Evolutionary conservation across 345 rosid genomes (phyloP), one percentile per base, ranked within the genome.

Genomic region (Triadica sebifera): DNA sequence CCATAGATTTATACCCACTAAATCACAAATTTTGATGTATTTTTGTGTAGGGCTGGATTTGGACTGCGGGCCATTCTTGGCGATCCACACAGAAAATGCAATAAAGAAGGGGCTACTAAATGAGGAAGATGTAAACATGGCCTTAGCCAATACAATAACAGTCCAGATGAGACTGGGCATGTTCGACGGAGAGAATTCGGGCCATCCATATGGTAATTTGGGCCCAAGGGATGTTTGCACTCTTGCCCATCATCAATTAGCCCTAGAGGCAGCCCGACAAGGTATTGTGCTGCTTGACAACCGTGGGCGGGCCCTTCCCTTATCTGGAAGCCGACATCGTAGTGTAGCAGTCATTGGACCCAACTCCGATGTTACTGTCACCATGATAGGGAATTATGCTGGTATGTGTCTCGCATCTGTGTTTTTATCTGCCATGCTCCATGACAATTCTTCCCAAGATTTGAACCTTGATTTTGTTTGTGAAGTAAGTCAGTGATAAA

Each of bases 311-410:
- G 68, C 96, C 16, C 78, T 95, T 67, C 97, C 97, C 0, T 83
- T 95, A n/a, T 89, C 97, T 8, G 74, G 81, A 0, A 51, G 67
- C 5, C 89, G 79, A 15, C 88, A 91, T 58, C 92, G 74, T 0
- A 84, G 85, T 2, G 79, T 95, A 6, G 97, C 98, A 3, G 99
- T 91, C 66, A 87, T 95, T 12, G 99, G 99, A n/a, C 99, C 99
- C 15, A 92, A 95, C 80, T 90, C 99, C 8, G 96, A 93, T 47
- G 99, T 83, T 22, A 91, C 97, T 0, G 85, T 70, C 52, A 89
- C 99, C 22, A 95, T 95, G 99, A 93, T 95, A 0, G 99, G 99
- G 45, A 95, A 95, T 71, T 94, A 94, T 75, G 98, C 97, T 61
- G 98, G 98, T 89, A 81, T 4, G 46, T 69, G 12, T 22, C 7